Evolutionary conservation across 2,329 filamentous ascomycete species (phyloP).

Genomic region (Ophiosphaerella narmari): DNA sequence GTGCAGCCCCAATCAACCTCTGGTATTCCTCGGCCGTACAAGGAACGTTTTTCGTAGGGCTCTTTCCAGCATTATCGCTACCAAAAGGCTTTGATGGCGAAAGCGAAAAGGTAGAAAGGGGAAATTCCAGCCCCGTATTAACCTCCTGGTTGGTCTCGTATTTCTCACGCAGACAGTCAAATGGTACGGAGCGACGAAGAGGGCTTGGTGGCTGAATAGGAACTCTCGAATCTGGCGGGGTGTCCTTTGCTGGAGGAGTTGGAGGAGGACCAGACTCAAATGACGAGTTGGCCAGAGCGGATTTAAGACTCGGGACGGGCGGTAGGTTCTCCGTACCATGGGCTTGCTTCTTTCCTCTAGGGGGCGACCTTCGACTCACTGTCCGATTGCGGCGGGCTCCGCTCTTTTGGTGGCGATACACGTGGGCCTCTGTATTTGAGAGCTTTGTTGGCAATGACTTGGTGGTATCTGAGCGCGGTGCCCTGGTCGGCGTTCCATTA

Average conservation of each 20-base stretch:
- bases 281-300: not conserved
- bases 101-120: slow-evolving; percentile 19
- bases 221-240: slow-evolving; percentile 38
- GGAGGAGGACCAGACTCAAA: slow-evolving; percentile 34
- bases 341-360: slow-evolving; percentile 8
- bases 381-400: slow-evolving; percentile 3
- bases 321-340: slow-evolving; percentile 5
- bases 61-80: slow-evolving; percentile 14
- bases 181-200: slow-evolving; percentile 20
- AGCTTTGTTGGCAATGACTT: slow-evolving; percentile 31
- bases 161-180: slow-evolving; percentile 18
- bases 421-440: slow-evolving; percentile 15
- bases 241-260: slow-evolving; percentile 52
- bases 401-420: slow-evolving; percentile 6
- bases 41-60: slow-evolving; percentile 30
- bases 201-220: slow-evolving; percentile 14
- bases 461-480: slow-evolving; percentile 27
- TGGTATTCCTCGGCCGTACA: slow-evolving; percentile 34
- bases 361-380: slow-evolving; percentile 11
- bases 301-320: not conserved
- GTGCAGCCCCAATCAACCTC: slow-evolving; percentile 29
- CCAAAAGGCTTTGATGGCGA: slow-evolving; percentile 12
- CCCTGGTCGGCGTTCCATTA: slow-evolving; percentile 15
- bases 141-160: slow-evolving; percentile 10
- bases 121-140: slow-evolving; percentile 16